Base-by-base conservation (phyloP, 257 asterid species). In the Gentiana straminea region DNA sequence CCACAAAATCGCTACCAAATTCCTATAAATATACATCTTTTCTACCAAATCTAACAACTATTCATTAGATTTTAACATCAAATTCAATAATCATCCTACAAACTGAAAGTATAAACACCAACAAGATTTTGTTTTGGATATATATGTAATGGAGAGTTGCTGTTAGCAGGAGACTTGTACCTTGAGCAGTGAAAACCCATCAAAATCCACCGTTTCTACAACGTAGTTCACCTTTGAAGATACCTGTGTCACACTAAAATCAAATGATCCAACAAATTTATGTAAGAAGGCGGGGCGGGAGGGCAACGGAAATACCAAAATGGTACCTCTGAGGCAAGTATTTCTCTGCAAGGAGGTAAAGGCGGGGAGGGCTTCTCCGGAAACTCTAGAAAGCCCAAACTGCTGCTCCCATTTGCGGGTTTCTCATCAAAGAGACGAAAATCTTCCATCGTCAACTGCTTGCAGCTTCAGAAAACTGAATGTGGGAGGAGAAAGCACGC, bases 311-410 rank as follows among this genome's bases (percentile, higher is more conserved):
- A 36, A 1, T 12, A 51, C 35, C 5, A 13, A 51, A 62, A 44
- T 32, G 49, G 48, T 65, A 84, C 98, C 93, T 88, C 73, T 5
- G 86, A 80, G 52, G 78, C 67, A 58, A 70, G 71, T 66, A 91
- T 75, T 79, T 92, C 95, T 49, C 79, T 68, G 75, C 77, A 81
- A 39, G 95, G 91, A 55, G 97, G 99, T 13, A 83, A 89, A 1
- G 93, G 84, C 24, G 78, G 77, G 49, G 58, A 75, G 46, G 88
- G 68, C 58, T 77, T 73, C 51, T 77, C 83, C 0, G 83, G 73
- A 68, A 64, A 70, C 44, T 84, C 81, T 7, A 76, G 68, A 60
- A 84, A 83, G 3, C 85, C 79, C 52, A 75, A 76, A 6, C 83
- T 82, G 55, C 63, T 67, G 55, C 63, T 67, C 8, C 75, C 89